Evolutionary conservation across 768 basidiomycete species (phyloP), one percentile per base, ranked within the genome.

Genomic region (Crucibulum laeve): DNA sequence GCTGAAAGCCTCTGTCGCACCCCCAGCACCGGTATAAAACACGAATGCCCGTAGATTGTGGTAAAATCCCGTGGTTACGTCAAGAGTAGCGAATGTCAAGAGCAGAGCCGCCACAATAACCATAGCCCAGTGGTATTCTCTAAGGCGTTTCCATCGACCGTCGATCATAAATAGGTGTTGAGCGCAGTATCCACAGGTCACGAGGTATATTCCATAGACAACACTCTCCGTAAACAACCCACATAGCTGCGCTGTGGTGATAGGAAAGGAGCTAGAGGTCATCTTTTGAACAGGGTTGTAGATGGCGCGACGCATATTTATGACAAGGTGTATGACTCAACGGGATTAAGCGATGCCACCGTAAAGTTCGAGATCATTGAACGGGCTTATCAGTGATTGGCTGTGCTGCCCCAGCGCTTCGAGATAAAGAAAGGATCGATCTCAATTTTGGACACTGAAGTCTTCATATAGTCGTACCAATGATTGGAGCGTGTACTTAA

Each of bases 21-120:
- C 45, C 11, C 49, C 51, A 10, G 38, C 34, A 15, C 41, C 49
- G 1, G 46, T 38, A 3, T 44, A 39, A 25, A 47, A 42, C 5
- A 53, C 44, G 24, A 55, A 53, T 5, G 51, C 51, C 10, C 47
- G 32, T 26, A 52, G 30, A 7, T 42, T 24, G 11, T 53, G 38
- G 39, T 45, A 17, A 15, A 53, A 42, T 1, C 30, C 25, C 3
- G 47, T 13, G 1, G 23, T 28, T 14, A 38, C 28, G 11, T 45
- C 45, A 11, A 55, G 26, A 8, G 43, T 42, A 17, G 38, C 43
- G 36, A 50, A 50, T 5, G 40, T 32, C 8, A 51, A 43, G 34
- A 51, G 45, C 4, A 44, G 18, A 7, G 43, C 10, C 1, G 40
- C 35, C 3, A 53, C 43, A 22, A 19, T 19, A 7, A 45, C n/a